Base-by-base conservation (phyloP, 805 yeast species). In the Candida easanensis region DNA sequence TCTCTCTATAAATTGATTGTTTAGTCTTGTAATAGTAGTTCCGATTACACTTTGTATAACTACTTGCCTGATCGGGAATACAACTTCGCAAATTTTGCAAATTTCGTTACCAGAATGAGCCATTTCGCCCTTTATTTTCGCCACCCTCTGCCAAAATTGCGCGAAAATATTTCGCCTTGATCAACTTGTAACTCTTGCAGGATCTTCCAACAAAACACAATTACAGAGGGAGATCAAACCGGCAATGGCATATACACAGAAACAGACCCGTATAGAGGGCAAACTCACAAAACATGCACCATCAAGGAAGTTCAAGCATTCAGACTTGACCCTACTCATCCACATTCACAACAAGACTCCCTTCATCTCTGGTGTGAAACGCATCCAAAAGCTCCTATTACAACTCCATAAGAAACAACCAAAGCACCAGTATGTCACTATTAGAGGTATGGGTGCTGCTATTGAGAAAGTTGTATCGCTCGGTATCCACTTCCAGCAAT, bases 361-460 rank as follows among this genome's bases (percentile, higher is more conserved):
- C 3, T 85, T 71, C 53, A 71, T 87, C 11, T 77, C 91, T 10
- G 88, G 85, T 0, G 55, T 88, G 33, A 88, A 88, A 55, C 71
- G 85, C 39, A 73, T 82, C 2, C 70, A 70, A 32, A 79, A 78
- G 55, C 66, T 71, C 39, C 59, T 88, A 18, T 65, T 60, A 5
- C 71, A 70, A 36, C 69, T 78, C 49, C 66, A 69, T 44, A 71
- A 71, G 42, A 70, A 67, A 30, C 69, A 68, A 11, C 65, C 67
- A n/a, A 64, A 61, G 16, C 65, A 66, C 0, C 56, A 66, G 21
- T 76, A 68, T 55, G 70, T 88, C 7, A 68, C 73, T 0, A 73
- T 89, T 3, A 63, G 77, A 42, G 97, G 95, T 0, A 80, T 87
- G 84, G 96, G 96, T 2, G 73, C 70, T 43, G 76, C 90, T 9